Evolutionary conservation across 192 early-diverging fungal species (phyloP).

Genomic region (Obelidium mucronatum): DNA sequence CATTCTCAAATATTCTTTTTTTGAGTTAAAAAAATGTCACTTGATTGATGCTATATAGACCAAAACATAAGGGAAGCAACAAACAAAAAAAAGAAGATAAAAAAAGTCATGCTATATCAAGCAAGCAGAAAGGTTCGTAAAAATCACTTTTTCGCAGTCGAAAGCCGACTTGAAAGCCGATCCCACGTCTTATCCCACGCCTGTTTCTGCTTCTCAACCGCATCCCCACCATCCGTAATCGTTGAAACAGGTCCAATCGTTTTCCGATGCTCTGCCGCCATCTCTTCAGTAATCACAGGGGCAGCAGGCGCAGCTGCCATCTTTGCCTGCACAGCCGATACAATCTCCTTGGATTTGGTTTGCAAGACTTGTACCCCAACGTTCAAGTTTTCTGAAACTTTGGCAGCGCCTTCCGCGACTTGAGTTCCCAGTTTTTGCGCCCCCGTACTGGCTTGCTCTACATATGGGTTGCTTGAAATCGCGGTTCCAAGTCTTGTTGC

Average conservation of each 20-base stretch:
- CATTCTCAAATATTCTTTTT: neutral
- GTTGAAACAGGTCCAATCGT: neutral
- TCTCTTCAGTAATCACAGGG: neutral
- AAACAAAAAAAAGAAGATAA: too few relatives aligned
- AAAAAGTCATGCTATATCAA: neutral
- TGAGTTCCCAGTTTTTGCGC: too few relatives aligned
- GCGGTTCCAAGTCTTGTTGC: neutral
- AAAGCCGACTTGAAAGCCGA: neutral
- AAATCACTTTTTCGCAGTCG: conserved; percentile 9
- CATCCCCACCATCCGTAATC: neutral
- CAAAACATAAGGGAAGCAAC: too few relatives aligned
- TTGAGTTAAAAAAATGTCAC: too few relatives aligned
- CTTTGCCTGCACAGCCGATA: neutral
- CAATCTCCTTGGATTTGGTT: neutral
- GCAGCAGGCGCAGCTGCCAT: neutral
- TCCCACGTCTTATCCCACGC: conserved; percentile 3
- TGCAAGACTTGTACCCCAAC: too few relatives aligned
- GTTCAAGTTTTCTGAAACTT: too few relatives aligned
- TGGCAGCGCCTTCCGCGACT: too few relatives aligned
- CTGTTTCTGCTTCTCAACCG: neutral
- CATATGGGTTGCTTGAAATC: too few relatives aligned
- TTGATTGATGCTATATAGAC: too few relatives aligned
- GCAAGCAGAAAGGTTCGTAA: neutral
- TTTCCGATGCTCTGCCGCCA: neutral
- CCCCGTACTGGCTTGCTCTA: too few relatives aligned